A percentile compares a stretch with the other conserved stretches of the same genome.
Conservation (phyloP, 805 yeast genomes). For the Ogataea trehaloabstinens region DNA sequence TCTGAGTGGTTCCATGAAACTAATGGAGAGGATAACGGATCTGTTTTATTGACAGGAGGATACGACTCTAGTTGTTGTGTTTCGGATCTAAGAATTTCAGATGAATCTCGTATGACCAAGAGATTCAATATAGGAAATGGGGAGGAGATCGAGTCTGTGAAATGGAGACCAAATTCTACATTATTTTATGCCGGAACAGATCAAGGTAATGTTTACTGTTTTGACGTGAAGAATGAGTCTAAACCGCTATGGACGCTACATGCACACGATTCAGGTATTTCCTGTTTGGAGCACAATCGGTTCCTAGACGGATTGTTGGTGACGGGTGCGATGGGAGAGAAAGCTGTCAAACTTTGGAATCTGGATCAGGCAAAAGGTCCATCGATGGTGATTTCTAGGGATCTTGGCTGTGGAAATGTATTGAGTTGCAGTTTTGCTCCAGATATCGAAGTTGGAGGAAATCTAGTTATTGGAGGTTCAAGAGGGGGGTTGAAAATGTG, state of each 20-base stretch:
- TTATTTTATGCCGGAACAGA: conserved; percentile 87
- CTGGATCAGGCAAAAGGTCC: conserved; percentile 48
- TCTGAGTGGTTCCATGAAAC: conserved; percentile 78
- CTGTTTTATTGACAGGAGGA: conserved; percentile 84
- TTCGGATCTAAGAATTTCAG: conserved; percentile 79
- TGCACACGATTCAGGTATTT: conserved; percentile 94
- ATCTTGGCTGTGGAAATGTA: conserved; percentile 92
- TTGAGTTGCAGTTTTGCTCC: conserved; percentile 80
- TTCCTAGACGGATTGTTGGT: conserved; percentile 70
- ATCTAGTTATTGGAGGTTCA: conserved; percentile 84
- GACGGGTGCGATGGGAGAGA: conserved; percentile 92
- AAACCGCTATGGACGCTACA: conserved; percentile 91
- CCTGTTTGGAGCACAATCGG: conserved; percentile 69
- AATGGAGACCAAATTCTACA: conserved; percentile 58
- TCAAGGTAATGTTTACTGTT: conserved; percentile 82
- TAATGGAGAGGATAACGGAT: conserved; percentile 43
- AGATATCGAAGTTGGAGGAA: conserved; percentile 78
- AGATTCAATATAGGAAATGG: conserved; percentile 56
- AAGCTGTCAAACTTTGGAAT: conserved; percentile 84
- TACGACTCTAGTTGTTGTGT: conserved; percentile 82
- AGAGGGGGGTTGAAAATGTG: conserved; percentile 82
- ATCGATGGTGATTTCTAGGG: conserved; percentile 85
- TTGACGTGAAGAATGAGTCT: conserved; percentile 69
- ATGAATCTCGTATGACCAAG: conserved; percentile 57
- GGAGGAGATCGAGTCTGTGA: conserved; percentile 78